These are phyloP conservation scores for Ganoderma boninense DNA, from an alignment of 1,284 basidiomycete genomes.

Conservation along the genomic window DNA sequence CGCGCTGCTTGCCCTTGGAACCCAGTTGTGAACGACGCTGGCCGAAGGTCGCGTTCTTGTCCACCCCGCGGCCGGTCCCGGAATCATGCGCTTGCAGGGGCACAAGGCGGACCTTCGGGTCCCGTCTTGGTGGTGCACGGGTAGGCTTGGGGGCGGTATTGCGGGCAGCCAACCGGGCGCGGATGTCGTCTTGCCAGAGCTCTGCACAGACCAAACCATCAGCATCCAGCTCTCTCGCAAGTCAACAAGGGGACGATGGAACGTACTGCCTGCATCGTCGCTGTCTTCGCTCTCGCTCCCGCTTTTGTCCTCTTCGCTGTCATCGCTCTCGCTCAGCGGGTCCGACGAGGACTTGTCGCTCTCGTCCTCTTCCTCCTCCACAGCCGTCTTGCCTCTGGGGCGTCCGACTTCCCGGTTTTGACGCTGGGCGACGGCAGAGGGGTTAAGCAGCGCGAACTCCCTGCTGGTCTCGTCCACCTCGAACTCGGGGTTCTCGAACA, in stretches of 20 bases:
- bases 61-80: constrained; percentile 41
- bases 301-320: constrained; percentile 44
- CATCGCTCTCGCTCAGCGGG: constrained; percentile 57
- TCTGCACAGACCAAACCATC: constrained; percentile 22
- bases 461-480: constrained; percentile 89
- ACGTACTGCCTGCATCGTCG: constrained; percentile 62
- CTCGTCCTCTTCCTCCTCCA: constrained; percentile 91
- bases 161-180: constrained; percentile 36
- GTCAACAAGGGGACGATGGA: constrained; percentile 26
- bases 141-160: constrained; percentile 26
- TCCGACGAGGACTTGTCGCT: constrained; percentile 84
- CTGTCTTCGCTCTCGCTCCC: constrained; percentile 53
- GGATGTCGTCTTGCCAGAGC: constrained; percentile 41
- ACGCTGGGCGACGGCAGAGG: constrained; percentile 73
- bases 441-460: constrained; percentile 93
- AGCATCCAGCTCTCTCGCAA: neutral
- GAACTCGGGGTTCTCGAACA: constrained; percentile 96
- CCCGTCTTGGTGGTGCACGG: constrained; percentile 41
- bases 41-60: constrained; percentile 72
- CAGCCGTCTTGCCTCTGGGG: constrained; percentile 73
- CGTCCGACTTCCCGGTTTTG: constrained; percentile 41
- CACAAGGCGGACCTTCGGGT: constrained; percentile 63
- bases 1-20: constrained; percentile 28
- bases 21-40: constrained; percentile 58
- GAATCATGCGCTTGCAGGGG: constrained; percentile 63